Evolutionary conservation across 306 rosid genomes (phyloP).

Genomic region (Hippophae tibetana): DNA sequence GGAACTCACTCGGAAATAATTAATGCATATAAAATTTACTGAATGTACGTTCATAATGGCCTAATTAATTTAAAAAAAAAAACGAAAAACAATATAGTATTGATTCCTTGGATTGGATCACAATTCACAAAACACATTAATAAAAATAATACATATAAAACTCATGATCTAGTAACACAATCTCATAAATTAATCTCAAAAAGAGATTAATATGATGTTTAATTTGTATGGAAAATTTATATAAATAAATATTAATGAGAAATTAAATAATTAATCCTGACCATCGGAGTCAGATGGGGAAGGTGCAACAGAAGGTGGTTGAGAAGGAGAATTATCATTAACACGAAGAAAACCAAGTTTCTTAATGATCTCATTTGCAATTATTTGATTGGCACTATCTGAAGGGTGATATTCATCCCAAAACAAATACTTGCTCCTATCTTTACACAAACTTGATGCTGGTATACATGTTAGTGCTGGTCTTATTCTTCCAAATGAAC

Average conservation of each 20-base stretch:
- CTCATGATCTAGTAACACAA: not conserved
- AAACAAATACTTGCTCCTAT: conserved; percentile 89
- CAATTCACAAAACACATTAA: not conserved
- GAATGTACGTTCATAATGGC: not conserved
- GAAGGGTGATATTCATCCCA: conserved; percentile 98
- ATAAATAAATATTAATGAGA: not conserved
- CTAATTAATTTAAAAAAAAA: not conserved
- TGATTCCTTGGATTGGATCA: not conserved
- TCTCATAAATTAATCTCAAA: no score
- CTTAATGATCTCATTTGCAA: conserved; percentile 82
- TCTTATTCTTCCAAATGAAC: conserved; percentile 75
- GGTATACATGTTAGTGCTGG: conserved; percentile 87
- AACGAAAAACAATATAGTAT: not conserved
- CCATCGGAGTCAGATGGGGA: conserved; percentile 28
- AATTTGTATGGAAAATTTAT: not conserved
- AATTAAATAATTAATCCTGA: no score
- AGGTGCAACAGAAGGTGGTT: conserved; percentile 43
- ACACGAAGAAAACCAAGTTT: conserved; percentile 41
- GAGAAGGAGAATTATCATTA: conserved; percentile 26
- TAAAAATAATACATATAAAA: not conserved
- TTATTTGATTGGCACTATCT: conserved; percentile 64
- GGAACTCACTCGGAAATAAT: not conserved
- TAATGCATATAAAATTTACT: no score
- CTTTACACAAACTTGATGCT: conserved; percentile 65
- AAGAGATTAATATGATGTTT: no score